phyloP scores from a whole-genome alignment of 345 rosid genomes.

The Physaria fendleri region DNA sequence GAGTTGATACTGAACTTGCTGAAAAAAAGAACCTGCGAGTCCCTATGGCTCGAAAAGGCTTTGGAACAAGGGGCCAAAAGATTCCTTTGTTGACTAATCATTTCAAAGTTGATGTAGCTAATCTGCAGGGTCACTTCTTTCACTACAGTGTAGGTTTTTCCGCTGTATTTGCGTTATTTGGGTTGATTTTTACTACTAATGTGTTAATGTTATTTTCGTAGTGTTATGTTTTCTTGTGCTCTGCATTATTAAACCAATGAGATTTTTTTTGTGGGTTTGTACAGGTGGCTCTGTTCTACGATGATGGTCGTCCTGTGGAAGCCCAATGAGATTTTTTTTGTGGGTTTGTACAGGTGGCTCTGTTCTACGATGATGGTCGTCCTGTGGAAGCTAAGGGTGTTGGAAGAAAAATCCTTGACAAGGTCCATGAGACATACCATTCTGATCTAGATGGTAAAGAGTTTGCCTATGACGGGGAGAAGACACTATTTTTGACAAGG shows the following conservation, averaged over 20 bases:
- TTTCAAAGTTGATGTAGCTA: slow-evolving; percentile 62
- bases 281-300: slow-evolving; percentile 67
- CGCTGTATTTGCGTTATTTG: too few relatives aligned
- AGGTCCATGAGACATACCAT: slow-evolving; percentile 61
- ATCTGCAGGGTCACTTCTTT: slow-evolving; percentile 53
- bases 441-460: slow-evolving; percentile 63
- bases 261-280: neutral
- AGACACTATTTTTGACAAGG: slow-evolving; percentile 72
- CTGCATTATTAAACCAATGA: neutral
- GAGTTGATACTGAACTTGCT: slow-evolving; percentile 32
- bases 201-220: slow-evolving; percentile 36
- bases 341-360: slow-evolving; percentile 43
- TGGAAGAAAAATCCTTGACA: slow-evolving; percentile 67
- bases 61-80: slow-evolving; percentile 71
- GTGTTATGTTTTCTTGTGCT: neutral
- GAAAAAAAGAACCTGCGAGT: slow-evolving; percentile 48
- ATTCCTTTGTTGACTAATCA: slow-evolving; percentile 61
- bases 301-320: slow-evolving; percentile 94
- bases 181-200: neutral
- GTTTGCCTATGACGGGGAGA: slow-evolving; percentile 93
- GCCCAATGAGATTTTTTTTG: neutral
- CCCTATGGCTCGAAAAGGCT: slow-evolving; percentile 62
- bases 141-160: slow-evolving; percentile 61
- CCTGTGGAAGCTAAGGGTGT: slow-evolving; percentile 78
- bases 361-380: slow-evolving; percentile 79